A percentile compares a stretch with the other conserved stretches of the same genome.
phyloP scores from a whole-genome alignment of 305 asterid genomes.

The Rubia occidens region DNA sequence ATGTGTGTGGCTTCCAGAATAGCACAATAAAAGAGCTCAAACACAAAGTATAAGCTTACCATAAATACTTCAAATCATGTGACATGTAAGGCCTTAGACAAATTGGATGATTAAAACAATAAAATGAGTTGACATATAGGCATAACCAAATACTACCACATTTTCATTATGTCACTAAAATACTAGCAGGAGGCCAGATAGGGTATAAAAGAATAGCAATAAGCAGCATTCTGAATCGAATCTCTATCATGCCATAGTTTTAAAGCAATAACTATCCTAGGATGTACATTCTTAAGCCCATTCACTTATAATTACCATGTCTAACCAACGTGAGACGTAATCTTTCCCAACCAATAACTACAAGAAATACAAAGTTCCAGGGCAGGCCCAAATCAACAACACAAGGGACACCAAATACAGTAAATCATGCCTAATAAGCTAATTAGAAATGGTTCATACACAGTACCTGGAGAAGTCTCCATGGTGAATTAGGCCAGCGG shows the following conservation, averaged over 20 bases:
- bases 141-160: not conserved
- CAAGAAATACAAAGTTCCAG: not conserved
- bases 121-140: not conserved
- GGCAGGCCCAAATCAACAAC: not conserved
- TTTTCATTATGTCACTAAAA: not conserved
- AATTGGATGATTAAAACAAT: not conserved
- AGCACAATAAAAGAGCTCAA: not conserved
- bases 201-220: not conserved
- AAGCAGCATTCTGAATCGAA: not conserved
- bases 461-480: conserved; percentile 83
- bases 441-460: not conserved
- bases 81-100: not conserved
- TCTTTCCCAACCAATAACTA: not conserved
- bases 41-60: not conserved
- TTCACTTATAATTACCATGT: not conserved
- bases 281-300: not conserved
- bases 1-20: not conserved
- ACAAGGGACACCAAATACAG: not conserved
- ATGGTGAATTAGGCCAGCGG: conserved; percentile 77
- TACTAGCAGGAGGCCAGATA: not conserved
- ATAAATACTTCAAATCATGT: not conserved
- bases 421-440: not conserved
- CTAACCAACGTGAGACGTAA: not conserved
- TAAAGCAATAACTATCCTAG: not conserved
- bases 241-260: not conserved